Base-by-base conservation (phyloP, 2,329 filamentous ascomycete species). In the Triangularia verruculosa region DNA sequence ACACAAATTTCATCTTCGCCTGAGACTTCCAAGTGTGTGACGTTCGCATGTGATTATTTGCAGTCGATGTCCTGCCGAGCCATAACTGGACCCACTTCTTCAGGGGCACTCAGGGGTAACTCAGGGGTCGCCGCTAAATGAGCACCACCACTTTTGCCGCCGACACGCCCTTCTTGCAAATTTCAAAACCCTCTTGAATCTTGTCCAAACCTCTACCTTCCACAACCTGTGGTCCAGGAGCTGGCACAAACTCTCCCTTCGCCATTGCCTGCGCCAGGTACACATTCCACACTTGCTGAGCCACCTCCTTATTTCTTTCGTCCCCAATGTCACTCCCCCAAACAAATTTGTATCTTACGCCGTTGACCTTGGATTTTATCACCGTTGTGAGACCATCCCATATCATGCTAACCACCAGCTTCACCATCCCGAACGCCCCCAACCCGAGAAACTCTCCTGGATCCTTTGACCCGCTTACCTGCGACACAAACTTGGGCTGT, bases 81-180 rank as follows among this genome's bases (percentile, higher is more conserved):
- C n/a, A 34, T 13, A 34, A 34, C 11, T 34, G 8, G 32, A 34
- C 7, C 11, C 4, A 13, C 15, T 5, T 15, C n/a, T n/a, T n/a
- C 3, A 1, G 15, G 4, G 13, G 3, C 13, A n/a, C 4, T 17
- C 13, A 43, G 15, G 13, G 34, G 15, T 20, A n/a, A n/a, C 3
- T 43, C 13, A n/a, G 15, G n/a, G 15, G 15, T 43, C 5, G 5
- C 13, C 15, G n/a, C 34, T 53, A 60, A 25, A 61, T 24, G 13
- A 59, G 52, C 11, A 79, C 71, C 12, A 79, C 75, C 39, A 79
- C 59, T 65, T 79, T 79, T 59, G 73, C 71, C 1, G 72, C 76
- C 60, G 76, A 78, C 2, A 79, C 72, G 3, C 73, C 73, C 9
- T 70, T 70, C 28, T 69, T 71, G 4, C 68, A 72, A 53, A 67